Base-by-base conservation (phyloP, 768 basidiomycete genomes). In the Terana coerulea region DNA sequence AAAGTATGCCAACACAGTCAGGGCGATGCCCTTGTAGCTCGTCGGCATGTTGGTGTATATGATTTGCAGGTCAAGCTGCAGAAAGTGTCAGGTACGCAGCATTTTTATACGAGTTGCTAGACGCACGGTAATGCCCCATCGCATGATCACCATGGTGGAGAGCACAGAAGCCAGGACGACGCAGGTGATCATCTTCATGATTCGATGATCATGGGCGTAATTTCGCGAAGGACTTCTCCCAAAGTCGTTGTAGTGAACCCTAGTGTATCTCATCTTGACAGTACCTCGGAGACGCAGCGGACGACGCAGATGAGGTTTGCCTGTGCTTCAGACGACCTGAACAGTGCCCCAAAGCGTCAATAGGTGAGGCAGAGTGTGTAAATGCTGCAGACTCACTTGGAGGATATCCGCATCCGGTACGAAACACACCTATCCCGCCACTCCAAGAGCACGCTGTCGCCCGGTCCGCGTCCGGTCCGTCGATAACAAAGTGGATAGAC, bases 111-210 rank as follows among this genome's bases (percentile, higher is more conserved):
- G 19, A 19, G 17, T 2, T 2, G 12, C 43, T 24, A 45, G 25
- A 19, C 24, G 31, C 9, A 12, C 21, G 22, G 15, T 19, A 37
- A 24, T 28, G 12, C 47, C 33, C 34, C 47, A 30, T 24, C 5
- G 33, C 9, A 25, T 17, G n/a, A 28, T 37, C 17, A 49, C 11
- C 28, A 25, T 9, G 17, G 25, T 28, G 15, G 35, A 24, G 25
- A 40, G 35, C 26, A 40, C 12, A 28, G 33, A 26, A 28, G 19
- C 24, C 15, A 49, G n/a, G 8, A 29, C 5, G n/a, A 49, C 22
- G 37, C 35, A 49, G 47, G 39, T 49, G 47, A 40, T 25, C 47
- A 14, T 28, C 17, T n/a, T 35, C 47, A 28, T 49, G 47, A 39
- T 39, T 30, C 28, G 7, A 21, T 15, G 21, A 7, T 49, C 33